phyloP scores from a whole-genome alignment of 306 rosid genomes.

The Datisca glomerata region DNA sequence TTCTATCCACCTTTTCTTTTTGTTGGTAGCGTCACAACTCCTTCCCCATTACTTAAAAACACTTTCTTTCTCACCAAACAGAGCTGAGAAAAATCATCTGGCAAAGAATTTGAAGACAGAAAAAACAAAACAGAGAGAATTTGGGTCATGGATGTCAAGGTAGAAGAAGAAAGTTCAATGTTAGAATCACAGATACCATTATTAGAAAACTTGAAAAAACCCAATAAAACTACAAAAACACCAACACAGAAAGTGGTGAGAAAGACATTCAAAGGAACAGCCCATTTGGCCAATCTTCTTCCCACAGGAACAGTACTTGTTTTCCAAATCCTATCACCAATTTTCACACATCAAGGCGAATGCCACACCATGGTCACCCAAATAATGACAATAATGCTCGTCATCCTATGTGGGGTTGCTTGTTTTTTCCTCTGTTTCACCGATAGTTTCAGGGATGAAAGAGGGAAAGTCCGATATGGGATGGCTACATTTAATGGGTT shows the following conservation, averaged over 20 bases:
- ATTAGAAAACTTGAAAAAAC: constrained; percentile 11
- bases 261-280: constrained; percentile 62
- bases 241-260: constrained; percentile 41
- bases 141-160: no score
- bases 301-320: constrained; percentile 65
- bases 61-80: no score
- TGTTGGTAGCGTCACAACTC: no score
- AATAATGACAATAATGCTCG: constrained; percentile 33
- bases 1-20: no score
- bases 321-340: constrained; percentile 50
- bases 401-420: constrained; percentile 34
- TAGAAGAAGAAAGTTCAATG: no score
- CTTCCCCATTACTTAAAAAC: no score
- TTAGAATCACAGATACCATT: constrained; percentile 22
- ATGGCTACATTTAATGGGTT: constrained; percentile 52
- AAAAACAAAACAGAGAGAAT: no score
- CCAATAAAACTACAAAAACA: constrained; percentile 30
- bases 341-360: constrained; percentile 45
- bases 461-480: constrained; percentile 62
- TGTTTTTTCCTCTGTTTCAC: constrained; percentile 53
- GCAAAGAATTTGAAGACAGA: constrained; percentile 1
- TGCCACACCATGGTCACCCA: constrained; percentile 31
- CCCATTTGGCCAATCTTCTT: constrained; percentile 56
- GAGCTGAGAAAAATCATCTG: no score
- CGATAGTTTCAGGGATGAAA: constrained; percentile 48